Base-by-base conservation (phyloP, 768 basidiomycete species). In the Amanita inopinata region DNA sequence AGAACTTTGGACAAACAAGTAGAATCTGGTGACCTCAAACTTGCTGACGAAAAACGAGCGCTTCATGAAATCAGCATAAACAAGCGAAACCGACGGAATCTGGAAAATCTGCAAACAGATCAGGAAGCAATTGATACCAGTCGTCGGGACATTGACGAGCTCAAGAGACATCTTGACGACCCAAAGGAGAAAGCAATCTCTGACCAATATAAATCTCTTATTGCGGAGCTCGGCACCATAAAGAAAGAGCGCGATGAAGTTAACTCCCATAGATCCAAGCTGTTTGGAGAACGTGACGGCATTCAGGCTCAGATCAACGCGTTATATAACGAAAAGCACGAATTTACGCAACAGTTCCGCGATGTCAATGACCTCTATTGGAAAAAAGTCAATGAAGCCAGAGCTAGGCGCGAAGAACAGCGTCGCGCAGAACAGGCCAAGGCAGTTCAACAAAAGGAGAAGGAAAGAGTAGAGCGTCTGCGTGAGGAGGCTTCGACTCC, bases 1-100 rank as follows among this genome's bases (percentile, higher is more conserved):
- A 93, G 90, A 53, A 69, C 80, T 47, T 68, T 96, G 46, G 88
- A 98, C 38, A 83, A 77, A 56, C 86, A 91, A 58, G 81, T 99
- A 40, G 94, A 98, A 57, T 88, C 88, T 3, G 94, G 94, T 18
- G 77, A 54, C 46, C 72, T 99, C 73, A 96, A 89, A 58, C 72
- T 98, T 46, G 91, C 81, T 19, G 93, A 96, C 44, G 96, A 99
- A 64, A 97, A 96, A 65, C 82, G 90, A 39, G 87, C 92, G 3
- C 72, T 99, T n/a, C 74, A 77, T 50, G 94, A 98, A 53, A 94
- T 99, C 48, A 76, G 71, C 48, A 70, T 73, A 33, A 65, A 70
- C 48, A 87, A 76, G 56, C 83, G 89, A 32, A 71, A 63, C 46
- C 80, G 89, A 39, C 80, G 73, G 57, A 64, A 66, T 9, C 79